Conservation (phyloP, 306 rosid species). For the Delonix regia region DNA sequence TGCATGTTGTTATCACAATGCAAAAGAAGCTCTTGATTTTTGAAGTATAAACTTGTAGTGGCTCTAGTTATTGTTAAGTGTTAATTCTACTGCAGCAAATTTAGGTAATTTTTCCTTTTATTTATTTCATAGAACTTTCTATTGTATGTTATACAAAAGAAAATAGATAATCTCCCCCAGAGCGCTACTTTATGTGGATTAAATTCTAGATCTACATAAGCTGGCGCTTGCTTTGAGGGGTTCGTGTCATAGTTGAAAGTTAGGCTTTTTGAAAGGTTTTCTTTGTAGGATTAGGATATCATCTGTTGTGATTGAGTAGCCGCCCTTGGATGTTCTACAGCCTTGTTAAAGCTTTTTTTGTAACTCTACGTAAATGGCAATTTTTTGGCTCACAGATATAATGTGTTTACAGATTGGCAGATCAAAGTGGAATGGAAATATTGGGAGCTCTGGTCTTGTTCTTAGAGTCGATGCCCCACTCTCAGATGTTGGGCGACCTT, state of each 20-base stretch:
- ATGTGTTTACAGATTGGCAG: slow-evolving; percentile 55
- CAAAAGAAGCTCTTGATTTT: not conserved
- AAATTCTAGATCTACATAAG: not conserved
- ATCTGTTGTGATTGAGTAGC: not conserved
- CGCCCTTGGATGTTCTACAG: not conserved
- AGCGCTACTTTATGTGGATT: not conserved
- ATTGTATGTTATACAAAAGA: not conserved
- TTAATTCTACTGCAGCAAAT: too few species aligned
- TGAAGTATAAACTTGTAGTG: too few species aligned
- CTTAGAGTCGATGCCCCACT: slow-evolving; percentile 62
- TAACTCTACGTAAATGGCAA: not conserved
- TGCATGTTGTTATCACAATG: not conserved
- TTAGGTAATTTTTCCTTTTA: too few species aligned
- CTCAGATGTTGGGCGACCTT: slow-evolving; percentile 51
- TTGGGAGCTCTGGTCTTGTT: slow-evolving; percentile 64
- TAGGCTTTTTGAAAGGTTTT: too few species aligned
- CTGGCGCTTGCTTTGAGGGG: not conserved
- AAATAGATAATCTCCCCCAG: not conserved
- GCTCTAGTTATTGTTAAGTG: too few species aligned
- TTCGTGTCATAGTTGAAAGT: too few species aligned
- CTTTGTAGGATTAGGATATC: not conserved
- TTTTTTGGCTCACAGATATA: not conserved
- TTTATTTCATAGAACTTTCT: not conserved
- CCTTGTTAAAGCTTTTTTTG: not conserved
- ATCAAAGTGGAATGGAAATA: slow-evolving; percentile 75